Conservation (phyloP, 805 yeast species). For the Pichia exigua region DNA sequence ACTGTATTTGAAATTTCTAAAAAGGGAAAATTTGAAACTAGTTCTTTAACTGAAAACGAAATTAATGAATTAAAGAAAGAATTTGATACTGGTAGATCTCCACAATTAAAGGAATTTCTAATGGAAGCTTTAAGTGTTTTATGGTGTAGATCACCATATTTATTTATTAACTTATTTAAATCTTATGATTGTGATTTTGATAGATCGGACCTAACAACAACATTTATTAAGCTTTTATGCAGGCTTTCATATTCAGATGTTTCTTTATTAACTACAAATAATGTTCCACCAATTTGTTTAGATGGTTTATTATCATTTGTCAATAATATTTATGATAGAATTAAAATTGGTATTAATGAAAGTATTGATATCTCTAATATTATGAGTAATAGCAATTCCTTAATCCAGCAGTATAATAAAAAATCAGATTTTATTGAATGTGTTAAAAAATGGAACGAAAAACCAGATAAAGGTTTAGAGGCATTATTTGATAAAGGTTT, state of each 20-base stretch:
- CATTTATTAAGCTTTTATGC: slow-evolving; percentile 62
- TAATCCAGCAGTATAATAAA: slow-evolving; percentile 38
- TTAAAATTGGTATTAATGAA: slow-evolving; percentile 28
- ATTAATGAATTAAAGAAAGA: slow-evolving; percentile 23
- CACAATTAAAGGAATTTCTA: slow-evolving; percentile 65
- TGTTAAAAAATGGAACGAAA: slow-evolving; percentile 66
- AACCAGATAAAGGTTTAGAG: slow-evolving; percentile 69
- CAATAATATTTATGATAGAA: slow-evolving; percentile 49
- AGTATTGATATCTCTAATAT: slow-evolving; percentile 16
- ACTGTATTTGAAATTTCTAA: slow-evolving; percentile 25
- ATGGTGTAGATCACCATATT: slow-evolving; percentile 73
- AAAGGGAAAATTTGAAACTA: slow-evolving; percentile 20
- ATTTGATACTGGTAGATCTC: slow-evolving; percentile 39
- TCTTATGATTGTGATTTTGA: slow-evolving; percentile 89
- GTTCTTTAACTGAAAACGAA: slow-evolving; percentile 21
- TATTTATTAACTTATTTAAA: slow-evolving; percentile 69
- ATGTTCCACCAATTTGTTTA: slow-evolving; percentile 87
- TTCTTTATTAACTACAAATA: slow-evolving; percentile 69
- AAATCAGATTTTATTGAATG: slow-evolving; percentile 76
- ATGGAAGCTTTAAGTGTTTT: slow-evolving; percentile 76
- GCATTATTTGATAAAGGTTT: slow-evolving; percentile 60
- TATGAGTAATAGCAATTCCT: slow-evolving; percentile 18
- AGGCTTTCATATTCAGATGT: slow-evolving; percentile 80
- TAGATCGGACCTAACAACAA: slow-evolving; percentile 65
- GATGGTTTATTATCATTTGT: slow-evolving; percentile 77